These are phyloP conservation scores for Fraxinus angustifolia DNA, from an alignment of 305 asterid genomes.

Conservation along the genomic window DNA sequence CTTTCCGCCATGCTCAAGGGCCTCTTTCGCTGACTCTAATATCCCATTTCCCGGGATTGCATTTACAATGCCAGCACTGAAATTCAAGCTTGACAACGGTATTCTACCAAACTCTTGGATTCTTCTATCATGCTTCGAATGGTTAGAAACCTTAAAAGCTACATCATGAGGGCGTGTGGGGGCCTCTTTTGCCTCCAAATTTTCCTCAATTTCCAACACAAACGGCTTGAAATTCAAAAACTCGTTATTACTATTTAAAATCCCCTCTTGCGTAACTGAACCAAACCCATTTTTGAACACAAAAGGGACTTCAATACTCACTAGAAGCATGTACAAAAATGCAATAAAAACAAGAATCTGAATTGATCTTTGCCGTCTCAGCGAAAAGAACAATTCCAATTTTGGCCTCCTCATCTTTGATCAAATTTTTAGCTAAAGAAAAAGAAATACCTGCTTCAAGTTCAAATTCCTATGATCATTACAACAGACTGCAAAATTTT, in stretches of 20 bases:
- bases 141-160: conserved; percentile 7
- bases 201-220: conserved; percentile 53
- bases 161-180: conserved; percentile 42
- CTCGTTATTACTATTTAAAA: conserved; percentile 29
- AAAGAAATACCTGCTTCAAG: not conserved
- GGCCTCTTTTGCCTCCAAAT: conserved; percentile 43
- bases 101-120: conserved; percentile 28
- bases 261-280: conserved; percentile 37
- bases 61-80: conserved; percentile 46
- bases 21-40: conserved; percentile 61
- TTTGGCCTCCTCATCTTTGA: conserved; percentile 52
- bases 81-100: conserved; percentile 57
- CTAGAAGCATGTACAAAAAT: conserved; percentile 43
- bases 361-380: conserved; percentile 48
- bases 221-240: conserved; percentile 40
- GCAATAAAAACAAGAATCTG: conserved; percentile 46
- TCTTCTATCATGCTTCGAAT: conserved; percentile 36
- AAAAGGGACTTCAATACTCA: conserved; percentile 57
- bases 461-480: conserved; percentile 29
- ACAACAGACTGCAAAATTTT: not conserved
- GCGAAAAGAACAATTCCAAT: conserved; percentile 43
- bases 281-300: conserved; percentile 45
- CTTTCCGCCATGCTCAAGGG: conserved; percentile 61
- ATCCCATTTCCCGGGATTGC: conserved; percentile 46
- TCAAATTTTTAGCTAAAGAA: conserved; percentile 6